phyloP scores from a whole-genome alignment of 2,329 filamentous ascomycete genomes.

The Aspergillus sp. region DNA sequence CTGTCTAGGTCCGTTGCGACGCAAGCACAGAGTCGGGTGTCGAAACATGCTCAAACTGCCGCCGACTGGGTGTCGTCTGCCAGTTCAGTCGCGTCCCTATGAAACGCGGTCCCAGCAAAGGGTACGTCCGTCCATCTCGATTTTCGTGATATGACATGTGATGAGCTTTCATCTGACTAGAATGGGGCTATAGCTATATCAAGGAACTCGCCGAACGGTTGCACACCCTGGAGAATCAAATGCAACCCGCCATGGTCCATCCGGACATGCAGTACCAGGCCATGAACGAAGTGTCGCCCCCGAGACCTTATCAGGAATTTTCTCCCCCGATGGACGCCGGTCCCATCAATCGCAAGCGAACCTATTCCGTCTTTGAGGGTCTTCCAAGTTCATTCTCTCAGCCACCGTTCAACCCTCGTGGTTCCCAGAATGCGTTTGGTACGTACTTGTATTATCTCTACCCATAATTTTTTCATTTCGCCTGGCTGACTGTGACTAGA shows the following conservation, averaged over 20 bases:
- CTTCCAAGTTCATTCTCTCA: slow-evolving; percentile 37
- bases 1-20: slow-evolving; percentile 65
- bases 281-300: slow-evolving; percentile 36
- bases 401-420: slow-evolving; percentile 27
- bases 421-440: slow-evolving; percentile 30
- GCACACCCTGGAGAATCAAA: slow-evolving; percentile 71
- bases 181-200: slow-evolving; percentile 57
- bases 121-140: slow-evolving; percentile 40
- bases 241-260: slow-evolving; percentile 40
- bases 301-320: slow-evolving; percentile 45
- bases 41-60: slow-evolving; percentile 72
- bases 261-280: slow-evolving; percentile 36
- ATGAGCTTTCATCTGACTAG: slow-evolving; percentile 11
- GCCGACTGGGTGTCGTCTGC: slow-evolving; percentile 65
- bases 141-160: too few relatives aligned
- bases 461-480: background rate
- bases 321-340: slow-evolving; percentile 42
- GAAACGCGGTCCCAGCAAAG: slow-evolving; percentile 84
- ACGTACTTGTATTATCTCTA: slow-evolving; percentile 5
- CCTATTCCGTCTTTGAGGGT: slow-evolving; percentile 43
- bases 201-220: slow-evolving; percentile 83
- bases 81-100: slow-evolving; percentile 81
- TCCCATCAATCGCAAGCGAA: slow-evolving; percentile 39
- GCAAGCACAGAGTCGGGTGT: slow-evolving; percentile 65
- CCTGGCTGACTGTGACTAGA: slow-evolving; percentile 11